Base-by-base conservation (phyloP, 495 filamentous ascomycete species). In the Penicillium maclennaniae region DNA sequence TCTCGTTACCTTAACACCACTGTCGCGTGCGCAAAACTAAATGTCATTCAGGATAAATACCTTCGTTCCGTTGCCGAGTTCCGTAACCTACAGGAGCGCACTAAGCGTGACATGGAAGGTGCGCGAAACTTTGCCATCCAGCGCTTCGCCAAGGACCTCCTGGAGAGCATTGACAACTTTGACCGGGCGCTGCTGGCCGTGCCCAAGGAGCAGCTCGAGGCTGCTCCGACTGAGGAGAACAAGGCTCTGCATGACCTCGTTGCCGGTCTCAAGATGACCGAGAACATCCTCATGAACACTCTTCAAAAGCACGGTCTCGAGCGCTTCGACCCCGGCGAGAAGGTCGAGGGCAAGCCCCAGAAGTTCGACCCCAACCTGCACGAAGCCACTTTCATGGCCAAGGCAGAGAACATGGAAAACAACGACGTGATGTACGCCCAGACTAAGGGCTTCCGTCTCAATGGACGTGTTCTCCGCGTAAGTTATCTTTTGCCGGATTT, bases 301-400 rank as follows among this genome's bases (percentile, higher is more conserved):
- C 80, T 98, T 54, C 80, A 87, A 78, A 97, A 92, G 75, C 95
- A 98, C 69, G 93, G 93, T 28, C 72, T 98, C 41, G 88, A 95
- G 78, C 80, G 92, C 59, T 91, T 96, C 69, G 85, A 95, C 63
- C 89, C 89, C 31, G 68, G 62, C 53, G 71, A 76, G 53, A 74
- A 75, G 43, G 86, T 88, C 64, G 74, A 78, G 19, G 75, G 71
- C 42, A 73, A 79, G 63, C 21, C 66, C 42, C 71, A 75, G 63
- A 85, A 84, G 72, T 98, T 98, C 77, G 86, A 98, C 77, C 92
- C 93, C 47, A 96, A 97, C 69, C 76, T 87, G 68, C 93, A 97
- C 70, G 93, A 98, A 79, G 93, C 93, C 40, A 91, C 87, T 26
- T 98, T 97, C 77, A 88, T 91, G 85, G 82, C 89, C 10, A 88